phyloP scores from a whole-genome alignment of 345 rosid species.

The Syzygium grande region DNA sequence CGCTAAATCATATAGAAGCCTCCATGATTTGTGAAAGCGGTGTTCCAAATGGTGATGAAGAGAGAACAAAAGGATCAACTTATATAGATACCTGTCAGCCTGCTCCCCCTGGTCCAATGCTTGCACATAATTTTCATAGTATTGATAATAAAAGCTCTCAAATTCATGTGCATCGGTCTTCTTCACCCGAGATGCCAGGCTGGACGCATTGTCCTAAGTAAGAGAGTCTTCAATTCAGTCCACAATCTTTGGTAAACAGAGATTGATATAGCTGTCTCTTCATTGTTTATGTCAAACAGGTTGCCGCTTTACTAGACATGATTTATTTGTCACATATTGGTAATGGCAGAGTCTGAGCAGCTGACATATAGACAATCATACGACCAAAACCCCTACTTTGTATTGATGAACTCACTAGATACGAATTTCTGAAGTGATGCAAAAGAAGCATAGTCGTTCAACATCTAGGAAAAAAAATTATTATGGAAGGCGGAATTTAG shows the following conservation, averaged over 20 bases:
- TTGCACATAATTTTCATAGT: slow-evolving; percentile 84
- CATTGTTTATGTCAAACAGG: neutral
- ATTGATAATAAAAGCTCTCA: slow-evolving; percentile 85
- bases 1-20: neutral
- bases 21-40: neutral
- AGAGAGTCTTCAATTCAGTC: neutral
- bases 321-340: neutral
- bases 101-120: slow-evolving; percentile 93
- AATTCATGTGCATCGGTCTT: slow-evolving; percentile 97
- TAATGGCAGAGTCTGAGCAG: neutral
- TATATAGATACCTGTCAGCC: slow-evolving; percentile 64
- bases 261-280: neutral
- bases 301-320: neutral
- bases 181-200: slow-evolving; percentile 88
- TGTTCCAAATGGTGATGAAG: neutral
- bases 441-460: neutral
- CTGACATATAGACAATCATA: neutral
- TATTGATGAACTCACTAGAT: neutral
- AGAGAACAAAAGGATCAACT: neutral
- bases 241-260: neutral
- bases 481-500: neutral
- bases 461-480: neutral
- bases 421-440: neutral
- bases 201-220: slow-evolving; percentile 79
- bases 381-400: neutral